Evolutionary conservation across 805 yeast species (phyloP).

Genomic region (Babjeviella inositovora): DNA sequence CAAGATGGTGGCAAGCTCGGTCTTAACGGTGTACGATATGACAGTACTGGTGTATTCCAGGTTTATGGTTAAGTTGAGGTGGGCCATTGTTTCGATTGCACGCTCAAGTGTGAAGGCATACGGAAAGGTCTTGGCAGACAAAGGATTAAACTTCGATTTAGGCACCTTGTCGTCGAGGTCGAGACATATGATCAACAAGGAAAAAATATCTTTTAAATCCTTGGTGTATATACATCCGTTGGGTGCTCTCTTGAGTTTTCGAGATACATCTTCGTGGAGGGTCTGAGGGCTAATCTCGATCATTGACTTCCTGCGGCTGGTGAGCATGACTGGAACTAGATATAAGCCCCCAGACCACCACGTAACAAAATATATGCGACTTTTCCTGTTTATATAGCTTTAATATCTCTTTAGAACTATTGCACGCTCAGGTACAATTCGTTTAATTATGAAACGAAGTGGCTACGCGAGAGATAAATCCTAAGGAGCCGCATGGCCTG

Average conservation of each 20-base stretch:
- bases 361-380: no score
- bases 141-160: constrained; percentile 12
- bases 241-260: constrained; percentile 31
- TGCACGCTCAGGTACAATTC: no score
- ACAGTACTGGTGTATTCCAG: constrained; percentile 32
- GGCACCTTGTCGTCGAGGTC: constrained; percentile 14
- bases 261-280: constrained; percentile 23
- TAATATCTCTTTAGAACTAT: no score
- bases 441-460: no score
- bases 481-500: no score
- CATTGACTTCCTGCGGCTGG: no score
- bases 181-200: constrained; percentile 27
- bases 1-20: constrained; percentile 26
- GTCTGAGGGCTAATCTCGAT: constrained; percentile 7
- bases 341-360: no score
- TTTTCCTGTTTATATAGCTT: no score
- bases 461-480: no score
- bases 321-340: no score
- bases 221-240: constrained; percentile 32
- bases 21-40: constrained; percentile 34
- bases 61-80: constrained; percentile 29
- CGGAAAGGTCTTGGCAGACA: constrained; percentile 19
- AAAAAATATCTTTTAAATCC: constrained; percentile 45
- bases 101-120: constrained; percentile 33
- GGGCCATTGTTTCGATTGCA: constrained; percentile 35